A percentile compares a stretch with the other conserved stretches of the same genome.
These are phyloP conservation scores for Lactarius pseudohatsudake DNA, from an alignment of 768 basidiomycete genomes.

Conservation along the genomic window DNA sequence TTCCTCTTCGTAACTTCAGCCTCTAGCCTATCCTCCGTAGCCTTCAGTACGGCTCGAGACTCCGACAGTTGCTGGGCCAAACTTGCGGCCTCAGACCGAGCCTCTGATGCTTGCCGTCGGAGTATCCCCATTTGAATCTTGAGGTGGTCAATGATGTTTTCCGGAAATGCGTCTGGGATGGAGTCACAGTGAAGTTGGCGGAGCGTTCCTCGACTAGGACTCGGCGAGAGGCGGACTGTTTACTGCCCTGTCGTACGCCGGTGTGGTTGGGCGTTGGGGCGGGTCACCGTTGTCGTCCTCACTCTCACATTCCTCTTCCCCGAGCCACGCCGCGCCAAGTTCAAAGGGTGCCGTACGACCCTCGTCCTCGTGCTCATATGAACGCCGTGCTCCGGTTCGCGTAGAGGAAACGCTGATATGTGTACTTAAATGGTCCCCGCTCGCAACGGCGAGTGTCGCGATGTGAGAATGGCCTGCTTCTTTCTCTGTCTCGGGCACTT, in stretches of 20 bases:
- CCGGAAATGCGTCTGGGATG: constrained; percentile 24
- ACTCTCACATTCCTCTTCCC: constrained; percentile 56
- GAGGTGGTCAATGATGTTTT: constrained; percentile 57
- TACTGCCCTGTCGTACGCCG: constrained; percentile 22
- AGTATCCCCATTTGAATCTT: constrained; percentile 63
- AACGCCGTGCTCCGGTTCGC: constrained; percentile 29
- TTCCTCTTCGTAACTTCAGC: constrained; percentile 57
- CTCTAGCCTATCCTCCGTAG: constrained; percentile 57
- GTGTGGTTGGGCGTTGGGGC: constrained; percentile 16
- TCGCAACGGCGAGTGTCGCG: constrained; percentile 22
- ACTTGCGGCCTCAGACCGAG: constrained; percentile 59
- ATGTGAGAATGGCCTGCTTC: constrained; percentile 13
- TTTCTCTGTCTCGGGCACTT: constrained; percentile 19
- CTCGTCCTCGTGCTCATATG: constrained; percentile 41
- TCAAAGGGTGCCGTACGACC: constrained; percentile 33
- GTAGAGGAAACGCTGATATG: constrained; percentile 31
- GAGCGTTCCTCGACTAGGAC: constrained; percentile 15
- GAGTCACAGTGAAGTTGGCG: constrained; percentile 5
- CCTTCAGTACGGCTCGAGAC: constrained; percentile 55
- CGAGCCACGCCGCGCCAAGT: constrained; percentile 29
- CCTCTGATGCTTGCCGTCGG: constrained; percentile 66
- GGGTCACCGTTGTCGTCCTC: constrained; percentile 50
- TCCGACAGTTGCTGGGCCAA: constrained; percentile 71
- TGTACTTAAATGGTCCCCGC: constrained; percentile 11
- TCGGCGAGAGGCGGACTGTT: neutral